These are phyloP conservation scores for Tilletia caries DNA, from an alignment of 1,284 basidiomycete genomes.

Conservation along the genomic window DNA sequence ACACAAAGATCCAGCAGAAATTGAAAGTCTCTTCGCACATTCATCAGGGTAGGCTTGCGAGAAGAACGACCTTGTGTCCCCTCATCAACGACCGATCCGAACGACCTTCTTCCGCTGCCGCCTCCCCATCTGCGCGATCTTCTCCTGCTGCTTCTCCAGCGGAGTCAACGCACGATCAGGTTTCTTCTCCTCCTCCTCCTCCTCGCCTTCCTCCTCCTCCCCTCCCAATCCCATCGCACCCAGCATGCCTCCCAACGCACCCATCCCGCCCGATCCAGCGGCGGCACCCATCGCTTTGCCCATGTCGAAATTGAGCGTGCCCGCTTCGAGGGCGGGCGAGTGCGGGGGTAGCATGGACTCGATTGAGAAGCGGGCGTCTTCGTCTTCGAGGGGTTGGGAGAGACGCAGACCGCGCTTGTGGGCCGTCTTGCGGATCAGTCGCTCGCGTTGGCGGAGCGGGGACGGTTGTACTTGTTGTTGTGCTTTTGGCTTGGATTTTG, in stretches of 20 bases:
- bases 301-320: conserved; percentile 47
- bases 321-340: conserved; percentile 43
- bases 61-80: no score
- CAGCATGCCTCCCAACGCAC: conserved; percentile 47
- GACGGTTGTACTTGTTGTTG: background rate
- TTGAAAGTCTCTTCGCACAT: no score
- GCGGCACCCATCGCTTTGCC: conserved; percentile 44
- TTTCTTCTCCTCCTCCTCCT: conserved; percentile 26
- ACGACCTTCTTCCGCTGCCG: conserved; percentile 48
- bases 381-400: conserved; percentile 27
- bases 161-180: conserved; percentile 4
- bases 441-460: background rate
- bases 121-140: conserved; percentile 33
- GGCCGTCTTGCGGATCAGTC: conserved; percentile 12
- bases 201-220: conserved; percentile 40
- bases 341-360: conserved; percentile 35
- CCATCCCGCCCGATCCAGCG: conserved; percentile 31
- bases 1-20: no score
- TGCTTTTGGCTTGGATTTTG: background rate
- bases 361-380: background rate
- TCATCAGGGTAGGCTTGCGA: no score
- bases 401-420: conserved; percentile 14
- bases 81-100: conserved; percentile 46
- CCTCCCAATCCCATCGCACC: conserved; percentile 44
- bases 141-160: conserved; percentile 28